Evolutionary conservation across 768 basidiomycete genomes (phyloP), one percentile per base, ranked within the genome.

Genomic region (Hygrophoropsis aurantiaca): DNA sequence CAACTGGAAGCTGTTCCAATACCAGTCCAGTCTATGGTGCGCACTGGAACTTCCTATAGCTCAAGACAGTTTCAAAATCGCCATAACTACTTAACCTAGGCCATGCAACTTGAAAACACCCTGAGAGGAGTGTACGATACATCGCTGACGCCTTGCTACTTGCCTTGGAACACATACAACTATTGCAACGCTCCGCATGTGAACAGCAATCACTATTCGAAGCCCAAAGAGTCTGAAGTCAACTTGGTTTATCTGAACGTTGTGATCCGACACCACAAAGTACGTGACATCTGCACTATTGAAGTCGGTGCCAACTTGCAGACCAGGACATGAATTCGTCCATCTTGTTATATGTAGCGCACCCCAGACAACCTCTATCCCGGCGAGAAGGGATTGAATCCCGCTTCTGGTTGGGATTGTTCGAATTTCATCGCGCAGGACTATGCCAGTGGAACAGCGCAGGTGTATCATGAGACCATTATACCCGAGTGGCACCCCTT

Each of bases 141-240:
- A 5, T 78, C 76, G 2, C 16, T 58, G 25, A 77, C 77, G 1
- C 76, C 77, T 9, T 44, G 45, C 1, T 27, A 51, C 37, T 55
- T 70, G 10, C 70, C 74, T 0, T 77, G 77, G 77, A 69, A 76
- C 58, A 78, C 74, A 21, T 77, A 78, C 62, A 78, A 78, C 43
- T 78, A 76, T 46, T 78, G 76, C 60, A 78, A 78, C 42, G 76
- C 76, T 0, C 74, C 76, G 0, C 76, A 74, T 44, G 67, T 75
- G 49, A 73, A 70, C 44, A 55, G 62, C 5, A 58, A 53, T 27
- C 69, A 75, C 49, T 78, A 76, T 43, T 35, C 44, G 4, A 24
- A 45, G 16, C 74, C 71, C 3, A 40, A 47, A n/a, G 51, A 58
- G 15, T 32, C 50, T 1, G 56, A 41, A n/a, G 67, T 66, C 1